Evolutionary conservation across 345 rosid species (phyloP), one percentile per base, ranked within the genome.

Genomic region (Rhizophora mangle): DNA sequence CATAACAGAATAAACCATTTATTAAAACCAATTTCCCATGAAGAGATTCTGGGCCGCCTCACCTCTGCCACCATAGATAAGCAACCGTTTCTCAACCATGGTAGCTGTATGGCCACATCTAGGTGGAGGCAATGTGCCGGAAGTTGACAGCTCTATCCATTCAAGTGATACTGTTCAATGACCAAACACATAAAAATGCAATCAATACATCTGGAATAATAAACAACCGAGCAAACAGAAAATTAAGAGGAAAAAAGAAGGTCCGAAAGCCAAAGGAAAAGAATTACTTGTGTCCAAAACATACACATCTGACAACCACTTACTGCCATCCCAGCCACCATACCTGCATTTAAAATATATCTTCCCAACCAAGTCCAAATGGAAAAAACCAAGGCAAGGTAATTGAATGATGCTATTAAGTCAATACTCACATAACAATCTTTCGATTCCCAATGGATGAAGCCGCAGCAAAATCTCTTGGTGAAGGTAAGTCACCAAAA

Each of bases 301-400:
- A 79, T 90, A 95, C 4, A 90, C 92, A 84, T 95, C 99, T 62
- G 99, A 92, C 78, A 95, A 79, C 99, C 99, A 95, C 82, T 87
- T 95, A 79, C 89, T 90, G 63, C 99, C 97, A 82, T 95, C 99
- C 99, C 99, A 95, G 24, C 99, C 98, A 21, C 98, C 99, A 81
- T 82, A 86, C 96, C 98, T 95, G 85, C 80, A 84, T 29, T 60
- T 43, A 70, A 65, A 43, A 49, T 11, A 39, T 34, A 63, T 78
- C 21, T 77, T 59, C 30, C 53, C 21, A 34, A 32, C 15, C 52
- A 65, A 47, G 60, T 65, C 43, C 24, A 51, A 54, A 46, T 3
- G 27, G 24, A 71, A 1, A n/a, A 73, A 66, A 55, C 62, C 26
- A 51, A 26, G 68, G 52, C 34, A 46, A 68, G 55, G 49, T 70